Evolutionary conservation across 805 yeast species (phyloP), one percentile per base, ranked within the genome.

Genomic region (Starmerella stigmatis): DNA sequence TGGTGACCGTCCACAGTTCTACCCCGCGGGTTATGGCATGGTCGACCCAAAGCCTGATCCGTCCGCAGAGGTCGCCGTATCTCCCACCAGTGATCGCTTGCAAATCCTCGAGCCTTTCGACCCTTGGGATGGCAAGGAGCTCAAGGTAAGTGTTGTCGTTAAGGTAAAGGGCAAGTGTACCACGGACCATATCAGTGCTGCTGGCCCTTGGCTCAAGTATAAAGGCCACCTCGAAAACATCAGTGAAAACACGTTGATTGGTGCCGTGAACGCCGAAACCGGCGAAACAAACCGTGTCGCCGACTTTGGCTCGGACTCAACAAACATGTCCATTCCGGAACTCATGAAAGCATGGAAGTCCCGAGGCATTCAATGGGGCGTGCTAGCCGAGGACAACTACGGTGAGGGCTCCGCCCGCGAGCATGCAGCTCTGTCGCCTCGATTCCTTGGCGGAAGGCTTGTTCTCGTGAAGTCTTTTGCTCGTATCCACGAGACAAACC

Each of bases 331-430:
- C 22, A 92, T 92, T 53, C 98, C 98, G n/a, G 96, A 86, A 56
- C 73, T 88, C 49, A 92, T 92, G 96, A 81, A 79, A 66, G 83
- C 83, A 65, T 92, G 96, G 96, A 88, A 89, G 64, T 70, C 77
- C 42, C 92, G 85, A 50, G 56, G 66, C 15, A 74, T 82, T 57
- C 92, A 94, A 17, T 89, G 98, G 98, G 74, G 78, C 54, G 96
- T 92, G 36, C 81, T 92, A 53, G 97, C 96, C 44, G 98, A 92
- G 65, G 95, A 92, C 63, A 89, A 89, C 67, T 92, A 89, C 61
- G 98, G 98, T 68, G 98, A 89, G 71, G 98, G 98, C 58, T 88
- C 96, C 41, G 96, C 98, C 26, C 83, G 98, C 75, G 98, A 89
- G 65, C 98, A 89, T 60, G 98, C 98, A 37, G 97, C 97, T 13